These are phyloP conservation scores for Candida vaughaniae DNA, from an alignment of 805 yeast genomes.

Conservation along the genomic window DNA sequence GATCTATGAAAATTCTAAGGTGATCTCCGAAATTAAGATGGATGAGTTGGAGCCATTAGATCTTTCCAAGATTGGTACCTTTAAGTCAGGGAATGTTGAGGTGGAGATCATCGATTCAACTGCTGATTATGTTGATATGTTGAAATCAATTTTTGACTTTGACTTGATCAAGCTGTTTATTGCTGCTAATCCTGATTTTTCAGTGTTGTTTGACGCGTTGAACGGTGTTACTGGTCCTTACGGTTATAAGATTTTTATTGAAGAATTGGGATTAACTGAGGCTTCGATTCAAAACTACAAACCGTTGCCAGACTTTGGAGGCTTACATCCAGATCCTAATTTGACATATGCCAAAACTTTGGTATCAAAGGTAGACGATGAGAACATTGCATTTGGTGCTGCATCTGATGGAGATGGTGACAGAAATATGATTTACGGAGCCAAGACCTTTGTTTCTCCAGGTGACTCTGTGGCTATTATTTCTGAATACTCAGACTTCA, in stretches of 20 bases:
- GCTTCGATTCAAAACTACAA: slow-evolving; percentile 71
- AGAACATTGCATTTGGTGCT: slow-evolving; percentile 88
- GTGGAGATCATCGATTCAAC: slow-evolving; percentile 86
- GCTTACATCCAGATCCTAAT: slow-evolving; percentile 97
- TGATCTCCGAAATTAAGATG: slow-evolving; percentile 58
- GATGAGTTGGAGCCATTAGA: slow-evolving; percentile 64
- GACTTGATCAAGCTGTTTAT: slow-evolving; percentile 73
- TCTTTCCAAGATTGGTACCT: slow-evolving; percentile 54
- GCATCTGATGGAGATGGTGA: slow-evolving; percentile 99
- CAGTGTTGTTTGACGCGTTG: slow-evolving; percentile 81
- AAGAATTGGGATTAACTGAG: slow-evolving; percentile 76
- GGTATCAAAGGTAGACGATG: slow-evolving; percentile 81
- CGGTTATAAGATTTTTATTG: slow-evolving; percentile 78
- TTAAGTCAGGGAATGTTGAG: slow-evolving; percentile 55
- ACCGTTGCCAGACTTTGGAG: slow-evolving; percentile 93
- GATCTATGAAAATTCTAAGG: slow-evolving; percentile 69
- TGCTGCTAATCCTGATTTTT: slow-evolving; percentile 52
- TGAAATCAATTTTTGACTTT: slow-evolving; percentile 87
- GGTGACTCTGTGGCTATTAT: slow-evolving; percentile 98
- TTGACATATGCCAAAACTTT: slow-evolving; percentile 88
- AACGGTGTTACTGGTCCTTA: slow-evolving; percentile 98
- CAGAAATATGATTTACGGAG: slow-evolving; percentile 97
- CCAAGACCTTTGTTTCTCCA: slow-evolving; percentile 91
- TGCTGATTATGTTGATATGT: slow-evolving; percentile 69
- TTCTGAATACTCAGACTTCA: slow-evolving; percentile 83